Base-by-base conservation (phyloP, 2,329 filamentous ascomycete species). In the Neodidymelliopsis sp. region DNA sequence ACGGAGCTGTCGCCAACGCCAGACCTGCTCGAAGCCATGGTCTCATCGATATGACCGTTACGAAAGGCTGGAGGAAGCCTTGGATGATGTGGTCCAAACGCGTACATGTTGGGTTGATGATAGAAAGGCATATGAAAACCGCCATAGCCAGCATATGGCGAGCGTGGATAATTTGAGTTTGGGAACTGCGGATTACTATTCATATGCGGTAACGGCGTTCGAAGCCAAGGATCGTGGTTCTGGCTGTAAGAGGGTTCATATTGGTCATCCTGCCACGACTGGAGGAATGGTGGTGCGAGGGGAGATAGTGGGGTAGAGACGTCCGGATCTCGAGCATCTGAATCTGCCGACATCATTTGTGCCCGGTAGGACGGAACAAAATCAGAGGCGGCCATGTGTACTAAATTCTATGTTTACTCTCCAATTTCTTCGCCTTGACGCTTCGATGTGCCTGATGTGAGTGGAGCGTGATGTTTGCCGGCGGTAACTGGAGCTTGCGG, bases 331-430 rank as follows among this genome's bases (percentile, higher is more conserved):
- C 54, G 62, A 42, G 51, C 18, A 30, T 50, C 59, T 33, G 57
- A 31, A 28, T 37, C 36, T 27, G 60, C 54, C 9, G 65, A 53
- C 45, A 59, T 53, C 18, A 53, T 54, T 29, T 29, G 9, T 51
- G 41, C 39, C 53, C 58, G 63, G 29, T 46, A 33, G 43, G 56
- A 44, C 12, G 51, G n/a, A 49, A 48, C 52, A 43, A 52, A 60
- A 44, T 65, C 56, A 20, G 59, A 45, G n/a, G 66, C 66, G 24
- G 67, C 64, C 68, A 70, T 70, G 27, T 27, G 45, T 41, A 37
- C 28, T 50, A 13, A 16, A 35, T 10, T 8, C 10, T 12, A 18
- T 13, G 30, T 13, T n/a, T 20, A 28, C 19, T 28, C 16, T 22
- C 16, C 12, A 25, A 20, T 24, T 3, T 36, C 38, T 19, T 38